Percentiles rank a stretch among this genome's conserved stretches.
Conservation (phyloP, 1,284 basidiomycete genomes). For the Thelephora terrestris region DNA sequence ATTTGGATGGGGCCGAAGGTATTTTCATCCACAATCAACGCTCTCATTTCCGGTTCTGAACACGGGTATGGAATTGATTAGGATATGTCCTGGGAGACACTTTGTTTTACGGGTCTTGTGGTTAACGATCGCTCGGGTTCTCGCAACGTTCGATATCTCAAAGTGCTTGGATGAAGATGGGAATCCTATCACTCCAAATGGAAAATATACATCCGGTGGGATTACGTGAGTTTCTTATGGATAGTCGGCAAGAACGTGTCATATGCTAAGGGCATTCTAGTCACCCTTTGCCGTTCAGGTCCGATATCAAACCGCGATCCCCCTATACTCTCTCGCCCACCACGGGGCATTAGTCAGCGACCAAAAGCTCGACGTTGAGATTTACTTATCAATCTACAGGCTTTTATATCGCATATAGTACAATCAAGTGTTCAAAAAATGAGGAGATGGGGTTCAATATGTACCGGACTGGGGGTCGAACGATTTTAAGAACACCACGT, state of each 20-base stretch:
- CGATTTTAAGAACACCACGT: too few species aligned
- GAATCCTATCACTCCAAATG: constrained; percentile 12
- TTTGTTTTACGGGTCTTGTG: constrained; percentile 7
- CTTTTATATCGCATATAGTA: too few species aligned
- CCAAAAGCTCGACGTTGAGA: too few species aligned
- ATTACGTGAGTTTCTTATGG: constrained; percentile 3
- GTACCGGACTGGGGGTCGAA: too few species aligned
- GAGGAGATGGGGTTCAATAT: too few species aligned
- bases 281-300: constrained; percentile 8
- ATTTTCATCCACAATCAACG: constrained; percentile 1
- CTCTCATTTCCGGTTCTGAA: background rate
- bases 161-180: constrained; percentile 8
- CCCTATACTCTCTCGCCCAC: constrained; percentile 3
- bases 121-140: constrained; percentile 1
- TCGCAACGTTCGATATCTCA: constrained; percentile 7
- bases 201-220: constrained; percentile 11
- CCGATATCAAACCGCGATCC: constrained; percentile 9
- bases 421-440: too few species aligned
- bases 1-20: constrained; percentile 29
- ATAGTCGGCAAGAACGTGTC: too few species aligned
- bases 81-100: constrained; percentile 5
- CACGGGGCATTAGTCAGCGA: too few species aligned
- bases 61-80: background rate
- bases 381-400: too few species aligned
- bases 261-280: background rate